These are phyloP conservation scores for Epichloe elymi DNA, from an alignment of 2,329 filamentous ascomycete genomes.

Conservation along the genomic window DNA sequence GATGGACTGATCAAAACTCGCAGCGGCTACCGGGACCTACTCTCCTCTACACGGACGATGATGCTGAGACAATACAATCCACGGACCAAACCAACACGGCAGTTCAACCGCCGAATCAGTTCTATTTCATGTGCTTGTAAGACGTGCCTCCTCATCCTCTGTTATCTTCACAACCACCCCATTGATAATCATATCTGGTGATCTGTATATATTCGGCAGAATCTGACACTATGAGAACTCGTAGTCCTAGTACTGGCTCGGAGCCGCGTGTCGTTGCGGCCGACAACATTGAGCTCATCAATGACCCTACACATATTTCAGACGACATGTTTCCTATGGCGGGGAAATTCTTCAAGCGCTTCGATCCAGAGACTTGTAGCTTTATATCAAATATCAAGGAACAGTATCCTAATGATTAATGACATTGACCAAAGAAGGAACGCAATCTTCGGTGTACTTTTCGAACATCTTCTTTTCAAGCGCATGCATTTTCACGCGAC, in stretches of 20 bases:
- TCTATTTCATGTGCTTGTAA: conserved; percentile 73
- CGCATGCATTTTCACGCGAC: not conserved
- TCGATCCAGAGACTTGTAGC: conserved; percentile 48
- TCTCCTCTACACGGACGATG: conserved; percentile 12
- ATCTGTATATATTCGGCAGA: not conserved
- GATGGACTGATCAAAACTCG: conserved; percentile 55
- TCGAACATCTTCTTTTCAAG: not conserved
- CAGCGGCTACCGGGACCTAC: conserved; percentile 15
- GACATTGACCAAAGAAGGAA: not conserved
- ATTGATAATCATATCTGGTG: not conserved
- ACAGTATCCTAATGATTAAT: conserved; percentile 73
- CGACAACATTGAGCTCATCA: conserved; percentile 62
- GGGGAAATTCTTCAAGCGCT: conserved; percentile 80
- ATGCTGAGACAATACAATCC: conserved; percentile 14
- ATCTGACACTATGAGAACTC: not conserved
- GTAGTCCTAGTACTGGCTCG: conserved; percentile 19
- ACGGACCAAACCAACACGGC: conserved; percentile 5
- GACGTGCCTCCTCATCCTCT: conserved; percentile 22
- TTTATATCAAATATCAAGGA: conserved; percentile 77
- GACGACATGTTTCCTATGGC: conserved; percentile 52
- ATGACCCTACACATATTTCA: conserved; percentile 32
- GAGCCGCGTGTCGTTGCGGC: conserved; percentile 37
- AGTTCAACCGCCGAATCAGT: conserved; percentile 26
- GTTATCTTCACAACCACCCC: not conserved
- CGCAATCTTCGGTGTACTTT: not conserved